phyloP scores from a whole-genome alignment of 1,284 basidiomycete species.

The Pseudozyma sp. region DNA sequence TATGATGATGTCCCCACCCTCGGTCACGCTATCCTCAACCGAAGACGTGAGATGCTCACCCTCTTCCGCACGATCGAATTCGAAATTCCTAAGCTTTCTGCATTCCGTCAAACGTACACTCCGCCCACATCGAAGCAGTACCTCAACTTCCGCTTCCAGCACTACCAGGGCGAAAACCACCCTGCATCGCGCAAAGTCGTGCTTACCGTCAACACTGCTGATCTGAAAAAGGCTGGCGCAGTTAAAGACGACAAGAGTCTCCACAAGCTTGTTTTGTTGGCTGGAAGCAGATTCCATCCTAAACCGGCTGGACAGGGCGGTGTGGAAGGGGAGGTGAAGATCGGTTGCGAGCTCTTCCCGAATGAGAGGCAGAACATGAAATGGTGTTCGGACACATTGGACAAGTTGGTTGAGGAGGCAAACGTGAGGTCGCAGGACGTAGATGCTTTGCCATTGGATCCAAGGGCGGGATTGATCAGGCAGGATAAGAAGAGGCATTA shows the following conservation, averaged over 20 bases:
- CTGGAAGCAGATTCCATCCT: conserved; percentile 62
- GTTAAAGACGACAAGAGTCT: conserved; percentile 53
- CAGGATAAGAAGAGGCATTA: conserved; percentile 54
- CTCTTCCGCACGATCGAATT: conserved; percentile 57
- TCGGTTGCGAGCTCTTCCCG: conserved; percentile 68
- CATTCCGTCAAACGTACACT: conserved; percentile 62
- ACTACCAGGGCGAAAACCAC: conserved; percentile 69
- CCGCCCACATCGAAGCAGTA: conserved; percentile 54
- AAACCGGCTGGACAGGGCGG: conserved; percentile 6
- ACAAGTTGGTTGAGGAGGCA: conserved; percentile 68
- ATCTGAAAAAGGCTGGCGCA: conserved; percentile 51
- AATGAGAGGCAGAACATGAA: conserved; percentile 69
- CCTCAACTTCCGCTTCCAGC: conserved; percentile 64
- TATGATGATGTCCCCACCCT: conserved; percentile 66
- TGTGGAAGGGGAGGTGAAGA: conserved; percentile 63
- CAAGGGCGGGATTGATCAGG: conserved; percentile 53
- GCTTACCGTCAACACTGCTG: conserved; percentile 57
- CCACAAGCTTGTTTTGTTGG: conserved; percentile 70
- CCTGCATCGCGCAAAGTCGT: conserved; percentile 69
- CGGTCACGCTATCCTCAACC: conserved; percentile 60
- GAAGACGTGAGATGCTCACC: conserved; percentile 60
- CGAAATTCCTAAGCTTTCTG: conserved; percentile 66
- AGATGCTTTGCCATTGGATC: conserved; percentile 67
- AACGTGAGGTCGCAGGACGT: conserved; percentile 57
- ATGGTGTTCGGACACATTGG: conserved; percentile 70